phyloP scores from a whole-genome alignment of 345 rosid genomes.

The Murraya koenigii region DNA sequence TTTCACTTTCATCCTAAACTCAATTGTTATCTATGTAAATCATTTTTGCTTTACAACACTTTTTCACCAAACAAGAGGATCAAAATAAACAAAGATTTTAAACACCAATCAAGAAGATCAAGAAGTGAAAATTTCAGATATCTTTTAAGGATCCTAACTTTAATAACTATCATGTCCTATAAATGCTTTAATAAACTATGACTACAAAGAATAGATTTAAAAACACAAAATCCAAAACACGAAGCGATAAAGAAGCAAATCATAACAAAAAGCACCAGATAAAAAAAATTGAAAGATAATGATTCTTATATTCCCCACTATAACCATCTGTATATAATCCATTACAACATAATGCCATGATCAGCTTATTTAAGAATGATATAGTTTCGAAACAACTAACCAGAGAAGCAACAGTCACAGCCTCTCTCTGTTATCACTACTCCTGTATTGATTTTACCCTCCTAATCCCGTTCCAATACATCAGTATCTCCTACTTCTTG shows the following conservation, averaged over 20 bases:
- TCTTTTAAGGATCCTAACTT: neutral
- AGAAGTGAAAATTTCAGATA: neutral
- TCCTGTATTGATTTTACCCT: constrained; percentile 34
- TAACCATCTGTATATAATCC: constrained; percentile 38
- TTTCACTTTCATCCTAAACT: neutral
- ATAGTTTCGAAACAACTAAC: constrained; percentile 31
- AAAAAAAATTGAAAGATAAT: constrained; percentile 27
- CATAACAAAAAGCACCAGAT: constrained; percentile 15
- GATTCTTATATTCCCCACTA: constrained; percentile 47
- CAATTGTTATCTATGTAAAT: neutral
- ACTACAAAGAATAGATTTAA: neutral
- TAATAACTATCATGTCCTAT: neutral
- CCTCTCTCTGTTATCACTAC: constrained; percentile 43
- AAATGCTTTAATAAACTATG: neutral
- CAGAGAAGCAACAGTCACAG: constrained; percentile 32
- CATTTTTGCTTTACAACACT: neutral
- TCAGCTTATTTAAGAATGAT: constrained; percentile 43
- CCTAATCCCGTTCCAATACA: constrained; percentile 18
- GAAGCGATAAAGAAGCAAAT: constrained; percentile 14
- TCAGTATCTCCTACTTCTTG: constrained; percentile 54
- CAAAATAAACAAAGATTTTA: neutral
- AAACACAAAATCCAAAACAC: neutral
- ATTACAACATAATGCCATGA: constrained; percentile 44
- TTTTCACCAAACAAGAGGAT: neutral
- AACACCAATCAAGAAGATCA: neutral